phyloP scores from a whole-genome alignment of 176 grass and related monocot species.

The Carex pumila region DNA sequence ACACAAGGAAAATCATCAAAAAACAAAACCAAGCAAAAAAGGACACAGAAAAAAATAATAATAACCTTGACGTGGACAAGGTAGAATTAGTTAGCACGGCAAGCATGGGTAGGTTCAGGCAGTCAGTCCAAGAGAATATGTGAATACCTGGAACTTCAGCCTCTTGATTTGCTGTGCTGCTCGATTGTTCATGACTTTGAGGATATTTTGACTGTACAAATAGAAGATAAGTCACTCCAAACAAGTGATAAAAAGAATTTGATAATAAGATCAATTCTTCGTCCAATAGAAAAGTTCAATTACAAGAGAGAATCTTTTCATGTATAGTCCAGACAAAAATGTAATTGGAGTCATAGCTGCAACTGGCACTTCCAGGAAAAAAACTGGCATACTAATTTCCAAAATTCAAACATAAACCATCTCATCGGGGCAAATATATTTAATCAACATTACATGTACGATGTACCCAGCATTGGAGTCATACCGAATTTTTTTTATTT shows the following conservation, averaged over 20 bases:
- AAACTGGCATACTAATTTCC: background rate
- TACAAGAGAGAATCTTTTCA: background rate
- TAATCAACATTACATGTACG: background rate
- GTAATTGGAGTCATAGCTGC: background rate
- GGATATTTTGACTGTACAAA: constrained; percentile 24
- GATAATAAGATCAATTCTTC: background rate
- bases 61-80: constrained; percentile 69
- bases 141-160: constrained; percentile 27
- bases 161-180: background rate
- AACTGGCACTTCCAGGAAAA: background rate
- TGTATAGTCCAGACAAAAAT: background rate
- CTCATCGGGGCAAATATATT: background rate
- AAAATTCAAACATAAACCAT: background rate
- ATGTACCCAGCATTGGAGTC: background rate
- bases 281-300: background rate
- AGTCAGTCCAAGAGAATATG: constrained; percentile 67
- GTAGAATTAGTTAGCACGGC: constrained; percentile 75
- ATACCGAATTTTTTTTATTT: background rate
- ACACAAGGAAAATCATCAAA: background rate
- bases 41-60: constrained; percentile 1
- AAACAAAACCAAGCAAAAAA: background rate
- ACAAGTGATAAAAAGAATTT: background rate
- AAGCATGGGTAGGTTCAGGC: constrained; percentile 59
- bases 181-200: background rate
- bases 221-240: constrained; percentile 3